These are phyloP conservation scores for Penicillium sp. DNA, from an alignment of 2,329 filamentous ascomycete genomes.

Conservation along the genomic window DNA sequence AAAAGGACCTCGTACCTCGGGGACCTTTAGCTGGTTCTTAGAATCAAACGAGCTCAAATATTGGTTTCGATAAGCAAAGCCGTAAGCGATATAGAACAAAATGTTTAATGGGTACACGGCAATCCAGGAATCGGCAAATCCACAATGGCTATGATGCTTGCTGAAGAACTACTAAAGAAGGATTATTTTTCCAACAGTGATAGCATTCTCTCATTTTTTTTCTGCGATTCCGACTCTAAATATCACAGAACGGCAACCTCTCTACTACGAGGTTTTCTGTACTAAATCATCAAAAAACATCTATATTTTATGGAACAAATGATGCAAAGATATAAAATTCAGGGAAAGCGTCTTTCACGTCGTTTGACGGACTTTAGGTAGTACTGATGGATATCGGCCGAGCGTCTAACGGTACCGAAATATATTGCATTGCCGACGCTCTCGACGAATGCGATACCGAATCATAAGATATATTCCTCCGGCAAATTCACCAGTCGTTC, in stretches of 20 bases:
- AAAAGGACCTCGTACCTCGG: slow-evolving; percentile 5
- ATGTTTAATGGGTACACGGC: slow-evolving; percentile 18
- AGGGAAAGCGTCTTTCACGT: too few species aligned
- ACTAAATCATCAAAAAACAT: too few species aligned
- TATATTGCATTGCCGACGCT: slow-evolving; percentile 22
- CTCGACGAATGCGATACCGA: slow-evolving; percentile 22
- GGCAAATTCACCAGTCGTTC: slow-evolving; percentile 14
- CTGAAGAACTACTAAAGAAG: slow-evolving; percentile 1
- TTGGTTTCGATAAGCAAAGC: slow-evolving; percentile 11
- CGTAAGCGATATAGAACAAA: slow-evolving; percentile 1
- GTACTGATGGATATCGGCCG: slow-evolving; percentile 9
- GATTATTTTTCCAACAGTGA: not conserved
- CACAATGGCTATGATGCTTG: slow-evolving; percentile 8
- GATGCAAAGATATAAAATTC: too few species aligned
- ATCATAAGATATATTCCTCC: slow-evolving; percentile 14
- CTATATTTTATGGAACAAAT: too few species aligned
- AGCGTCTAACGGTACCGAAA: not conserved
- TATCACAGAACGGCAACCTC: too few species aligned
- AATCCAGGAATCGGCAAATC: slow-evolving; percentile 22
- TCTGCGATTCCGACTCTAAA: slow-evolving; percentile 15
- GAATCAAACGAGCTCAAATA: slow-evolving; percentile 11
- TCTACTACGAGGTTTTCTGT: too few species aligned
- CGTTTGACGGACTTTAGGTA: too few species aligned
- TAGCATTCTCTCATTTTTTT: slow-evolving; percentile 11
- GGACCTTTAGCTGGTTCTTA: slow-evolving; percentile 13